phyloP scores from a whole-genome alignment of 148 eudicot species.

The Cornus kousa region DNA sequence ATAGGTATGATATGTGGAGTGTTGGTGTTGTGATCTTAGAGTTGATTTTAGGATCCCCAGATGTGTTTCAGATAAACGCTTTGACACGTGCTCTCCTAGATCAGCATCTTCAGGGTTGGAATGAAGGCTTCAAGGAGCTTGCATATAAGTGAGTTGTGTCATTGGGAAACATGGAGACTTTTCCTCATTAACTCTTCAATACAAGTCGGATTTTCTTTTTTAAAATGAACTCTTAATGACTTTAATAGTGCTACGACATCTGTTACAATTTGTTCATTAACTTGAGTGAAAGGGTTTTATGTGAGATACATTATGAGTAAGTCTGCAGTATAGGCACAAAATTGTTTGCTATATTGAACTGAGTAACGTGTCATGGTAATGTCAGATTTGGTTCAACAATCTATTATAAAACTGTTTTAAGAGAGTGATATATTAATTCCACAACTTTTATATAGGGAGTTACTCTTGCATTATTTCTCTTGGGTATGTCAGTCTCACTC shows the following conservation, averaged over 20 bases:
- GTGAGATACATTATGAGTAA: background rate
- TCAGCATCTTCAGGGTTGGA: constrained; percentile 92
- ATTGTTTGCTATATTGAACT: background rate
- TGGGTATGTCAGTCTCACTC: no score
- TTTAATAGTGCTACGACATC: background rate
- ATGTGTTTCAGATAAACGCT: constrained; percentile 85
- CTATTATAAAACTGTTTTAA: background rate
- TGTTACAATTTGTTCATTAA: background rate
- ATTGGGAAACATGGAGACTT: constrained; percentile 13
- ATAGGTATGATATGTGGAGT: constrained; percentile 99
- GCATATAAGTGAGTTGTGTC: constrained; percentile 71
- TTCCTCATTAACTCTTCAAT: background rate
- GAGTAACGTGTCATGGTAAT: background rate
- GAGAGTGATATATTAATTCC: background rate
- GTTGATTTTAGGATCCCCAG: constrained; percentile 87
- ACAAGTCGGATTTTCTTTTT: background rate
- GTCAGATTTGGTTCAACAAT: background rate
- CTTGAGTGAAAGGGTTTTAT: background rate
- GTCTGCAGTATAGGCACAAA: background rate
- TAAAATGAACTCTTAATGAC: background rate
- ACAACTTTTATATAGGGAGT: no score
- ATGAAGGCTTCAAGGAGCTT: constrained; percentile 84
- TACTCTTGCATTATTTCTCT: no score
- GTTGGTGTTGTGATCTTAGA: constrained; percentile 91
- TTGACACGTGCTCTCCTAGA: constrained; percentile 78